These are phyloP conservation scores for Acacia crassicarpa DNA, from an alignment of 306 rosid species.

Conservation along the genomic window DNA sequence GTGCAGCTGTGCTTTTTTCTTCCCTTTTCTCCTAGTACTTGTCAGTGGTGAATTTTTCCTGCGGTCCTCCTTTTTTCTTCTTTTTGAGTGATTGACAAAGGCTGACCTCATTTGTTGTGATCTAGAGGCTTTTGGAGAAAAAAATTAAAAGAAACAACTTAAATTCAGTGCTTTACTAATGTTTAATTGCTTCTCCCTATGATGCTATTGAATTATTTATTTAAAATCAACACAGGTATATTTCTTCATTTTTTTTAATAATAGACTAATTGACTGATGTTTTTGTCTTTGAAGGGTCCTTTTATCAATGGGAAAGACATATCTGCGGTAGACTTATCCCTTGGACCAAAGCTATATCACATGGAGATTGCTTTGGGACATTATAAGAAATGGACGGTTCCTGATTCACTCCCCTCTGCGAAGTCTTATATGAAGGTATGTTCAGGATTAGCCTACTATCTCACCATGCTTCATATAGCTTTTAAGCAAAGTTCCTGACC, in stretches of 20 bases:
- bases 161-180: neutral
- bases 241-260: neutral
- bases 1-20: slow-evolving; percentile 1
- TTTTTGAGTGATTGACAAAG: neutral
- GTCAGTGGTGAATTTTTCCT: neutral
- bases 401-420: slow-evolving; percentile 67
- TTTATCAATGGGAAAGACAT: slow-evolving; percentile 74
- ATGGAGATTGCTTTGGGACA: slow-evolving; percentile 87
- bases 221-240: neutral
- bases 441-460: slow-evolving; percentile 20
- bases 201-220: neutral
- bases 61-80: neutral
- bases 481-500: neutral
- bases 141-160: neutral
- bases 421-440: slow-evolving; percentile 76
- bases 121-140: neutral
- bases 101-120: neutral
- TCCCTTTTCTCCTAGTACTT: neutral
- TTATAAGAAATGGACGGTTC: slow-evolving; percentile 78
- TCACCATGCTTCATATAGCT: neutral
- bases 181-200: neutral
- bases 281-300: slow-evolving; percentile 64
- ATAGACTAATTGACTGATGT: neutral
- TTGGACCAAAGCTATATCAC: slow-evolving; percentile 89
- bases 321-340: slow-evolving; percentile 82